Conservation (phyloP, 768 basidiomycete genomes). For the Tulasnella sp. region DNA sequence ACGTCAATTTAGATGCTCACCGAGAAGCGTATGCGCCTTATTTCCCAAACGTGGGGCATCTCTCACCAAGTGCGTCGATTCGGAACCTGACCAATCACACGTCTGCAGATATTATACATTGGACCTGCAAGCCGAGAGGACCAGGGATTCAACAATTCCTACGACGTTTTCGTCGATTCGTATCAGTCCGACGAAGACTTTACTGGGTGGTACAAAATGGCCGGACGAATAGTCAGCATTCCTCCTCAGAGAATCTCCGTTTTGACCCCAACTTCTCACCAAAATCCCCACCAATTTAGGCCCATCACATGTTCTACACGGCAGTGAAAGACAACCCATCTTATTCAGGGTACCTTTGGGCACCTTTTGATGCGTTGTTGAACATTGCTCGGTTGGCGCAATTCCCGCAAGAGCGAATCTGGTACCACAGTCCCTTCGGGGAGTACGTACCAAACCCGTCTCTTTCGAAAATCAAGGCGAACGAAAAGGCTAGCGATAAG, state of each 20-base stretch:
- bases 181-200: slow-evolving; percentile 47
- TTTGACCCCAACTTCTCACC: not conserved
- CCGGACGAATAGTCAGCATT: slow-evolving; percentile 45
- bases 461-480: not conserved
- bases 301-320: slow-evolving; percentile 53
- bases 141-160: slow-evolving; percentile 46
- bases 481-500: not conserved
- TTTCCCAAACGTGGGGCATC: slow-evolving; percentile 49
- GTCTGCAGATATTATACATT: slow-evolving; percentile 45
- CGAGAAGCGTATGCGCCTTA: slow-evolving; percentile 46
- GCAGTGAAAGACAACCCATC: slow-evolving; percentile 44
- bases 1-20: slow-evolving; percentile 47
- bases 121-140: slow-evolving; percentile 48
- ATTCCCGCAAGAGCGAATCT: slow-evolving; percentile 46
- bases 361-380: slow-evolving; percentile 49
- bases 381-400: slow-evolving; percentile 48
- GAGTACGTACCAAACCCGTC: slow-evolving; percentile 15
- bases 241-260: slow-evolving; percentile 24
- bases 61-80: too few species aligned
- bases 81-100: not conserved
- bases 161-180: slow-evolving; percentile 49
- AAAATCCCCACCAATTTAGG: slow-evolving; percentile 37
- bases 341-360: slow-evolving; percentile 52
- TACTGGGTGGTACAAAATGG: slow-evolving; percentile 33
- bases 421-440: slow-evolving; percentile 48